These are phyloP conservation scores for Hippophae tibetana DNA, from an alignment of 306 rosid species.

Conservation along the genomic window DNA sequence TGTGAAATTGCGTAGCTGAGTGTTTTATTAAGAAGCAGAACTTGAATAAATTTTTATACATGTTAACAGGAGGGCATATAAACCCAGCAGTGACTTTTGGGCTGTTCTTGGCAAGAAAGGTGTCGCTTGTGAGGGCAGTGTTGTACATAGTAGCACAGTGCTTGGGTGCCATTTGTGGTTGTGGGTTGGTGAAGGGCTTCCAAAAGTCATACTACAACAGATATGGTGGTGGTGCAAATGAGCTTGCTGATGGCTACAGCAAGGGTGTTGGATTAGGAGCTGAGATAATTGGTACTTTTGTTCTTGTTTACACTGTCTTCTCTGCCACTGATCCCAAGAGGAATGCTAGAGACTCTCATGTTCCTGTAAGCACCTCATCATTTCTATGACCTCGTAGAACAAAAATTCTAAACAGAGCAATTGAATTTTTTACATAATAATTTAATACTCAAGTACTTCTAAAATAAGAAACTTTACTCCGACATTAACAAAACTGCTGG, in stretches of 20 bases:
- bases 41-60: background rate
- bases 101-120: slow-evolving; percentile 12
- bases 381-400: no score
- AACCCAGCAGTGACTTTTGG: slow-evolving; percentile 13
- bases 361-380: background rate
- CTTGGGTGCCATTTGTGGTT: slow-evolving; percentile 12
- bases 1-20: no score
- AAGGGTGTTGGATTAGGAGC: slow-evolving; percentile 6
- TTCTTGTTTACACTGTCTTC: slow-evolving; percentile 14
- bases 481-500: background rate
- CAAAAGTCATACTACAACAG: slow-evolving; percentile 7
- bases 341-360: slow-evolving; percentile 10
- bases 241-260: background rate
- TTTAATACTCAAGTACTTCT: background rate
- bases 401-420: background rate
- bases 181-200: slow-evolving; percentile 6
- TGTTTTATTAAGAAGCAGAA: no score
- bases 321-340: slow-evolving; percentile 6
- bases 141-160: slow-evolving; percentile 10
- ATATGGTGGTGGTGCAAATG: slow-evolving; percentile 14
- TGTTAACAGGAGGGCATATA: slow-evolving; percentile 6
- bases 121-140: slow-evolving; percentile 4
- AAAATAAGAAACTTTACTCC: background rate
- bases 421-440: background rate
- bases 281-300: slow-evolving; percentile 9